A percentile compares a stretch with the other conserved stretches of the same genome.
Evolutionary conservation across 768 basidiomycete genomes (phyloP).

Genomic region (Rhodotorula babjevae): DNA sequence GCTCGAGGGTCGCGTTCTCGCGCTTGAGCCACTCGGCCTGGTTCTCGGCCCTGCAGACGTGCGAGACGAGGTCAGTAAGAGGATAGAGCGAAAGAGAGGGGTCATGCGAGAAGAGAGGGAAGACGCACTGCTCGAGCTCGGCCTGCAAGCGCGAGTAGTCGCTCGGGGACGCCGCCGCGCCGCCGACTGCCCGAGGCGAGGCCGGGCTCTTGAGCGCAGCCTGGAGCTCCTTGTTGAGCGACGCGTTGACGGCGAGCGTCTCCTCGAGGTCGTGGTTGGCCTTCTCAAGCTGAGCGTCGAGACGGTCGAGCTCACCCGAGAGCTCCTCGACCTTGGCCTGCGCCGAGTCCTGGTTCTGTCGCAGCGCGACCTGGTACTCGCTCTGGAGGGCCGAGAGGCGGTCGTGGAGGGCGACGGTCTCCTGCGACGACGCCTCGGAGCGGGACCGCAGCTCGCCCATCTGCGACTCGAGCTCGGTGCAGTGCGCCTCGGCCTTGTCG

Average conservation of each 20-base stretch:
- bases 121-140: slow-evolving; percentile 32
- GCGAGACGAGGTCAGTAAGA: background rate
- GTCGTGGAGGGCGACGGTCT: slow-evolving; percentile 52
- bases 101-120: background rate
- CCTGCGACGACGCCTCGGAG: slow-evolving; percentile 18
- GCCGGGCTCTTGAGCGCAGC: slow-evolving; percentile 27
- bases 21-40: slow-evolving; percentile 68
- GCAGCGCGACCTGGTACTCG: slow-evolving; percentile 66
- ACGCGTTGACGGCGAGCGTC: slow-evolving; percentile 51
- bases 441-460: slow-evolving; percentile 18
- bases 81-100: no score
- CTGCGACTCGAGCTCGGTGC: slow-evolving; percentile 40
- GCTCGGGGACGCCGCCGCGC: background rate
- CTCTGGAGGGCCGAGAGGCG: slow-evolving; percentile 70
- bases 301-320: slow-evolving; percentile 69
- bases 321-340: slow-evolving; percentile 71
- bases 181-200: slow-evolving; percentile 1
- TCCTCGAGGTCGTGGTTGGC: slow-evolving; percentile 73
- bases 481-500: slow-evolving; percentile 62
- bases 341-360: slow-evolving; percentile 71
- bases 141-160: slow-evolving; percentile 27
- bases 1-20: slow-evolving; percentile 60
- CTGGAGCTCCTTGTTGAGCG: slow-evolving; percentile 40
- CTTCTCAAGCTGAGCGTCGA: slow-evolving; percentile 66
- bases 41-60: slow-evolving; percentile 23